Conservation (phyloP, 306 rosid genomes). For the Begonia loranthoides region DNA sequence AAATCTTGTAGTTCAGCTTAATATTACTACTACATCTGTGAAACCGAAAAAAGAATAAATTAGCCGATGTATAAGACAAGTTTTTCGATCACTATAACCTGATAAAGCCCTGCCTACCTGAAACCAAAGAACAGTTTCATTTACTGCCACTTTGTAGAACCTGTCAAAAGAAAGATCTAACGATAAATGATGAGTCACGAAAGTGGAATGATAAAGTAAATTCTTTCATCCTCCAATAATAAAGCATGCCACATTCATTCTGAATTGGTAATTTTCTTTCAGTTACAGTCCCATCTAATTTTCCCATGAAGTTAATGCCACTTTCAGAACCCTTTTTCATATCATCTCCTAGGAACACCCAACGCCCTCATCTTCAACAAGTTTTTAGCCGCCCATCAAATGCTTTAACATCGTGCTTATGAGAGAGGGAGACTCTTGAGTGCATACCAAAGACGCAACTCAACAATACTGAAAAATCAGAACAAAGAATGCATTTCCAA, state of each 20-base stretch:
- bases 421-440: too few species aligned
- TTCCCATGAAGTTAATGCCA: background rate
- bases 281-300: background rate
- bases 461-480: too few species aligned
- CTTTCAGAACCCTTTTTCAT: background rate
- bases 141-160: conserved; percentile 67
- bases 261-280: background rate
- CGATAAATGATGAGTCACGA: background rate
- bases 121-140: conserved; percentile 78
- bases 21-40: background rate
- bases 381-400: too few species aligned
- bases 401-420: too few species aligned
- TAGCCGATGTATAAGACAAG: background rate
- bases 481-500: too few species aligned
- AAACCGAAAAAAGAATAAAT: too few species aligned
- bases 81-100: conserved; percentile 50
- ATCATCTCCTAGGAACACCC: too few species aligned
- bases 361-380: too few species aligned
- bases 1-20: background rate
- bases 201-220: background rate
- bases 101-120: conserved; percentile 82
- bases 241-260: background rate
- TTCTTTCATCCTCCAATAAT: background rate
- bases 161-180: conserved; percentile 21
- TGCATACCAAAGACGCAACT: too few species aligned